Conservation (phyloP, 176 grass and related monocot species). For the Saccharum officinarum region DNA sequence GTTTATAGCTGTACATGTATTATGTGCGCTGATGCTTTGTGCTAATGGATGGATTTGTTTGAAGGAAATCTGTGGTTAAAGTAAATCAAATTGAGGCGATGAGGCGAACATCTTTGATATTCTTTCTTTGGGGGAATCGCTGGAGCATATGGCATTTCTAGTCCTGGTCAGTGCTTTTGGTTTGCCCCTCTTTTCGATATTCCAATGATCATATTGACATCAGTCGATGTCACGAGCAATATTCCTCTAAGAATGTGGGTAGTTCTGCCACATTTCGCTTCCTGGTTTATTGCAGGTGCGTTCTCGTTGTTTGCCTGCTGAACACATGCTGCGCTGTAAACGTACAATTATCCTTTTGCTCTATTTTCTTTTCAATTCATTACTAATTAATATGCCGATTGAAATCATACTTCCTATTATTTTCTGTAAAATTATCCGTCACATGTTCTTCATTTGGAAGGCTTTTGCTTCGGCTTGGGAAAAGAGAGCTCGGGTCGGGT, state of each 20-base stretch:
- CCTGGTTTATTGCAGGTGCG: conserved; percentile 35
- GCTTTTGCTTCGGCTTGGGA: not conserved
- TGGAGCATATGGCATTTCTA: conserved; percentile 56
- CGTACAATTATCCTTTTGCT: not conserved
- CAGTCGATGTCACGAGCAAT: conserved; percentile 29
- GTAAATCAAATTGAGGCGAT: conserved; percentile 29
- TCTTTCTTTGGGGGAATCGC: conserved; percentile 43
- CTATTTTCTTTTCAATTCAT: not conserved
- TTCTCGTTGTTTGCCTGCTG: conserved; percentile 5
- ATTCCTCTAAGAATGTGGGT: conserved; percentile 31
- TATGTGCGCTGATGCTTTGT: conserved; percentile 20
- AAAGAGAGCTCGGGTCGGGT: not conserved
- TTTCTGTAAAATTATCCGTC: not conserved
- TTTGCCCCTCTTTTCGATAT: conserved; percentile 49
- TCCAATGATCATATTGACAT: conserved; percentile 48
- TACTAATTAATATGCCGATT: not conserved
- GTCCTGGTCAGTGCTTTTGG: conserved; percentile 47
- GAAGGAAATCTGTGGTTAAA: conserved; percentile 38
- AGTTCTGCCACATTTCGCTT: conserved; percentile 50
- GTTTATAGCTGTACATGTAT: conserved; percentile 44
- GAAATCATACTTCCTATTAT: not conserved
- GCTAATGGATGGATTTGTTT: conserved; percentile 40
- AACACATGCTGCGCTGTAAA: not conserved
- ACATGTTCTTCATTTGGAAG: not conserved
- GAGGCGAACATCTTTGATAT: conserved; percentile 36